Base-by-base conservation (phyloP, 495 filamentous ascomycete genomes). In the Halenospora varia region DNA sequence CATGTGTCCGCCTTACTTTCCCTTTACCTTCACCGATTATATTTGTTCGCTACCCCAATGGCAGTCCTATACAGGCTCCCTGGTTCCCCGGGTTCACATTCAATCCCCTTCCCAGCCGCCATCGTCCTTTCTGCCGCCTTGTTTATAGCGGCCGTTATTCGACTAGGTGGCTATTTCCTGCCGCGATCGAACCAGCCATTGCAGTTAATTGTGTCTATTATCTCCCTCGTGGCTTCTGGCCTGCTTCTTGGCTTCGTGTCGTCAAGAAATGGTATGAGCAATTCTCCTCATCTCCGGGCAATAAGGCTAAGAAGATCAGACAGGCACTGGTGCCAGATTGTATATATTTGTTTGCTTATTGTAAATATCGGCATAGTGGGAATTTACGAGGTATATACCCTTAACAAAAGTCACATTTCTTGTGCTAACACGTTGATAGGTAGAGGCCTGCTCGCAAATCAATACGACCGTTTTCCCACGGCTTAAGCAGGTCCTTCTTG, bases 331-430 rank as follows among this genome's bases (percentile, higher is more conserved):
- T 24, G 18, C 48, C 24, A 24, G 48, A 51, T 25, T 51, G 24
- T 18, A 24, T 51, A 51, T 25, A 51, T 51, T 51, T 24, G 24
- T 51, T 26, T 25, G 24, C 24, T 51, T 51, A 8, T 51, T 51
- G 24, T 26, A 51, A 51, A 51, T 51, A 51, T 51, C 18, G 18
- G 24, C 24, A 51, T 51, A 51, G 48, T 51, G 24, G 48, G 48
- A 25, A 24, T 25, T 23, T 51, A 24, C 24, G 24, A 51, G 24
- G 48, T 51, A 51, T 18, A 51, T 24, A 24, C 18, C 24, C 18
- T 25, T 40, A 40, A 40, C 20, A 22, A 3, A 51, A 9, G 10
- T n/a, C n/a, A 23, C 24, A 24, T n/a, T 51, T 51, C 22, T 51
- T 22, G 10, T 24, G 11, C 24, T 26, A 24, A 51, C 18, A 24